phyloP scores from a whole-genome alignment of 2,329 filamentous ascomycete genomes.

The Aspergillus sclerotialis region DNA sequence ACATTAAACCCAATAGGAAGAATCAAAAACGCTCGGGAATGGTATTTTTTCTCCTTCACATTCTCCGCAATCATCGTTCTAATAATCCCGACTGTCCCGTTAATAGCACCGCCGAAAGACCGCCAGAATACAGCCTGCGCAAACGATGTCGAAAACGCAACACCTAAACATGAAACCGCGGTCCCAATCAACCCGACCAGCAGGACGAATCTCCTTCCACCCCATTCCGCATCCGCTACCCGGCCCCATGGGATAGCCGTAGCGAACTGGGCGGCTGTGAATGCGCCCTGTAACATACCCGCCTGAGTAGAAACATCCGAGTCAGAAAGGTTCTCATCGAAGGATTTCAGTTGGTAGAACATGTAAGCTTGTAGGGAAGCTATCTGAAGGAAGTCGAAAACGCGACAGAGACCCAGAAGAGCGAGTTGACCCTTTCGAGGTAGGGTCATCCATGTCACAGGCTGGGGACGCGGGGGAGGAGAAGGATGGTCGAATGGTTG shows the following conservation, averaged over 20 bases:
- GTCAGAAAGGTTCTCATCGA: slow-evolving; percentile 50
- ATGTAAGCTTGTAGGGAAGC: slow-evolving; percentile 56
- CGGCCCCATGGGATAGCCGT: slow-evolving; percentile 78
- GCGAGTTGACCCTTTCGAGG: slow-evolving; percentile 32
- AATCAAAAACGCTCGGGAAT: slow-evolving; percentile 50
- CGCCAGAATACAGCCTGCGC: slow-evolving; percentile 59
- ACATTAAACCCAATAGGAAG: slow-evolving; percentile 63
- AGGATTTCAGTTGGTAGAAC: slow-evolving; percentile 78
- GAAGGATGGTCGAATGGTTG: slow-evolving; percentile 3
- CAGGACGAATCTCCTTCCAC: slow-evolving; percentile 69
- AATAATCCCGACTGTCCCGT: slow-evolving; percentile 67
- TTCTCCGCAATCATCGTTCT: slow-evolving; percentile 66
- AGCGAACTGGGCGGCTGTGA: slow-evolving; percentile 71
- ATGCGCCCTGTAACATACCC: slow-evolving; percentile 67
- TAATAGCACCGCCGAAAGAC: slow-evolving; percentile 59
- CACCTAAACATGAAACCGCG: slow-evolving; percentile 57
- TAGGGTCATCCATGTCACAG: slow-evolving; percentile 35
- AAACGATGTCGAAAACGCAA: slow-evolving; percentile 62
- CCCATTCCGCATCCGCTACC: slow-evolving; percentile 54
- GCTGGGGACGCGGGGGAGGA: slow-evolving; percentile 13
- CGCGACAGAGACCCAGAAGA: slow-evolving; percentile 31
- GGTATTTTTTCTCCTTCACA: slow-evolving; percentile 60
- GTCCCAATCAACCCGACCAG: slow-evolving; percentile 69
- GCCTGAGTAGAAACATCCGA: slow-evolving; percentile 65
- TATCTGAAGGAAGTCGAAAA: slow-evolving; percentile 35